A percentile compares a stretch with the other conserved stretches of the same genome.
Conservation (phyloP, 2,329 filamentous ascomycete genomes). For the Beauveria pseudobassiana region DNA sequence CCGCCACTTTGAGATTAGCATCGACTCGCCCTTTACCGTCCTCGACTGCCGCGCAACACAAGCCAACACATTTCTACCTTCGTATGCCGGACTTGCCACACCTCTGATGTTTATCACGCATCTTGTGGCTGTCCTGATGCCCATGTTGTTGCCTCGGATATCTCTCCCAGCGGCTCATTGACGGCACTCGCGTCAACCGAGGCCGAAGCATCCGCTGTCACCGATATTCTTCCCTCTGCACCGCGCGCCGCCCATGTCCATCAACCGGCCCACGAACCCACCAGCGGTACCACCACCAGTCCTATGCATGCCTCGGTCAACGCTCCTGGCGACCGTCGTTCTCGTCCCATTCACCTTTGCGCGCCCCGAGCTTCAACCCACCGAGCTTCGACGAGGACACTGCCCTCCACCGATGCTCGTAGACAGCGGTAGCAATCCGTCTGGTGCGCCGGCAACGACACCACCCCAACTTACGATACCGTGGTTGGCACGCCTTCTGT, state of each 20-base stretch:
- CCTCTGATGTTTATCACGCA: conserved; percentile 36
- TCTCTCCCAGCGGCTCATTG: conserved; percentile 59
- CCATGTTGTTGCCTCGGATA: conserved; percentile 46
- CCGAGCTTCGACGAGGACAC: conserved; percentile 76
- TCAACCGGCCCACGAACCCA: conserved; percentile 24
- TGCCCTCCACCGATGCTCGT: conserved; percentile 27
- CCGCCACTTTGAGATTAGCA: conserved; percentile 91
- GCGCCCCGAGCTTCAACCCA: conserved; percentile 79
- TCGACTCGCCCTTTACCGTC: conserved; percentile 90
- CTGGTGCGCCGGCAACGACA: conserved; percentile 46
- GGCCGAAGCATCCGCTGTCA: conserved; percentile 14
- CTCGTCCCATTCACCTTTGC: conserved; percentile 78
- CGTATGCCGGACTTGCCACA: conserved; percentile 55
- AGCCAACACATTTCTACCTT: conserved; percentile 77
- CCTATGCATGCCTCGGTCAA: conserved; percentile 9
- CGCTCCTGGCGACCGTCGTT: conserved; percentile 21
- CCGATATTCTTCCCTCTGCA: conserved; percentile 32
- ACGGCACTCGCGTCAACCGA: conserved; percentile 38
- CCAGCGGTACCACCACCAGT: conserved; percentile 16
- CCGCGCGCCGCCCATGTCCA: conserved; percentile 53
- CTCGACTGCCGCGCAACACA: conserved; percentile 90
- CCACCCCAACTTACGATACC: conserved; percentile 80
- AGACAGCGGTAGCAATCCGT: conserved; percentile 15
- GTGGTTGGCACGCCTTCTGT: conserved; percentile 65
- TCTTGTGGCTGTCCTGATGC: conserved; percentile 49